Evolutionary conservation across 2,329 filamentous ascomycete genomes (phyloP).

Genomic region (Huntiella decipiens): DNA sequence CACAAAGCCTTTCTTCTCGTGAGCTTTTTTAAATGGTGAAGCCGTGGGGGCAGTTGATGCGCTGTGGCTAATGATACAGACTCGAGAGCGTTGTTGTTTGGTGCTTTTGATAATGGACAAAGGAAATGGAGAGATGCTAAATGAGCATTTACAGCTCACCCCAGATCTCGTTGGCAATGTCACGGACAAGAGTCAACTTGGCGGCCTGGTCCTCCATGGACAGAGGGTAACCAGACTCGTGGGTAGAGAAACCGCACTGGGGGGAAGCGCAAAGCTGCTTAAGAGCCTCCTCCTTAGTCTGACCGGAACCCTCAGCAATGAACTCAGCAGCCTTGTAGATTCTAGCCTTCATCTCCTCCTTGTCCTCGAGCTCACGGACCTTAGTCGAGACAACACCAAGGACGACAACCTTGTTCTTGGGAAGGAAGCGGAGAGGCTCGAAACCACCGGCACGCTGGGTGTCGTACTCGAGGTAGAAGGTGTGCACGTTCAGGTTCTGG

Average conservation of each 20-base stretch:
- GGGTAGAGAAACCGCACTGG: constrained; percentile 52
- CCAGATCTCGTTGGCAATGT: constrained; percentile 50
- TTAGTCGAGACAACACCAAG: constrained; percentile 43
- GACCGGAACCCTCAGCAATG: constrained; percentile 44
- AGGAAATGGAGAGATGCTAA: neutral
- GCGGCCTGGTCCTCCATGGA: constrained; percentile 49
- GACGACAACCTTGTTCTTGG: constrained; percentile 40
- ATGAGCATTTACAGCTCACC: neutral
- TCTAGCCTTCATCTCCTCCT: constrained; percentile 32
- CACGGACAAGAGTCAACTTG: constrained; percentile 49
- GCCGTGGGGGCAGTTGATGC: too few species aligned
- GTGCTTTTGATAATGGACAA: neutral
- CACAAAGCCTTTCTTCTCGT: too few species aligned
- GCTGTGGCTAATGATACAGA: too few species aligned
- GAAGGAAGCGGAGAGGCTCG: constrained; percentile 40
- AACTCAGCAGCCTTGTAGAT: constrained; percentile 42
- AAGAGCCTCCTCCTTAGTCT: constrained; percentile 43
- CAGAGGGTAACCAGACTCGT: constrained; percentile 43
- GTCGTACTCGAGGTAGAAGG: constrained; percentile 44
- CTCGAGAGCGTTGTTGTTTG: too few species aligned
- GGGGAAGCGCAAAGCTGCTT: constrained; percentile 47
- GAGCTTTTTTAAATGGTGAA: too few species aligned
- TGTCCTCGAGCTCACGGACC: constrained; percentile 36
- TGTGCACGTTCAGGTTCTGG: constrained; percentile 37
- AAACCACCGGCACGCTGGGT: constrained; percentile 40